Evolutionary conservation across 2,329 filamentous ascomycete species (phyloP), one percentile per base, ranked within the genome.

Genomic region (Lachnellula cervina): DNA sequence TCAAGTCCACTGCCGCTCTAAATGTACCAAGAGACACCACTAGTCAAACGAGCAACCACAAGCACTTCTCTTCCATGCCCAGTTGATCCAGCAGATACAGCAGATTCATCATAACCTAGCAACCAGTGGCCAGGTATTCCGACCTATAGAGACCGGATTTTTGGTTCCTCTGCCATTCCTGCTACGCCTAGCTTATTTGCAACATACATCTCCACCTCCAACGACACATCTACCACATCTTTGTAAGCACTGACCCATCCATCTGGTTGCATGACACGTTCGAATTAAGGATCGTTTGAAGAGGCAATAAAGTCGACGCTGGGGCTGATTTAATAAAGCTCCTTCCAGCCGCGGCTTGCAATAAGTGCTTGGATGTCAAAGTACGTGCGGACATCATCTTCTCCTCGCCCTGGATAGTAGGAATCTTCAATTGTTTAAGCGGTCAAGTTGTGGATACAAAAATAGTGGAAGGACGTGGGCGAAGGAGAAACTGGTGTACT

Each of bases 291-390:
- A 42, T 50, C 35, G 5, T 35, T 17, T 13, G 14, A 21, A 14
- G 46, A 47, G 2, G 47, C 21, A 14, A 50, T 40, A 11, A 38
- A 50, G 8, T 50, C 48, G 35, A 35, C 25, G n/a, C 7, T 23
- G 32, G 48, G 48, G 21, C 34, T 50, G 37, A 50, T 42, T 19
- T 50, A 50, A 28, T 35, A 19, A 8, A 50, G 48, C 42, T 50
- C 48, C 25, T 50, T 50, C 48, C 35, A 50, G 35, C 48, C 48
- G 23, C 11, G 14, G 48, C 11, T 40, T 13, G 5, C 16, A 17
- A 40, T 5, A 13, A 50, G 48, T 4, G 2, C n/a, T 9, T 50
- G 17, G 23, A 48, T 23, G 2, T 49, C 48, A 14, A 16, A 5
- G 23, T 50, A 50, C 11, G 48, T 43, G 19, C 34, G 5, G 4